These are phyloP conservation scores for Candida gigantensis DNA, from an alignment of 1,139 yeast species.

Conservation along the genomic window DNA sequence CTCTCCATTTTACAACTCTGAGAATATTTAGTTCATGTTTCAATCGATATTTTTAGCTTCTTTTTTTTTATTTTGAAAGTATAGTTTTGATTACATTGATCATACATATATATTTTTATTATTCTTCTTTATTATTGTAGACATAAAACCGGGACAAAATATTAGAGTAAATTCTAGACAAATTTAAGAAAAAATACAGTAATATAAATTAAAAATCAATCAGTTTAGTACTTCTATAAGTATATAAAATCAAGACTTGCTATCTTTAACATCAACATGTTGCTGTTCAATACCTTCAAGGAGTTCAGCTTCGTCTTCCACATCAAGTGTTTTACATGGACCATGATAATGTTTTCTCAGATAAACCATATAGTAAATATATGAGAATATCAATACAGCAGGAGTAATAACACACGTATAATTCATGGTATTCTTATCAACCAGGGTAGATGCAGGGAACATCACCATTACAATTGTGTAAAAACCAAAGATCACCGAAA, in stretches of 20 bases:
- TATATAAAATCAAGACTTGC: not conserved
- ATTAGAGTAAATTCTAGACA: too few species aligned
- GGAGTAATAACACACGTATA: constrained; percentile 35
- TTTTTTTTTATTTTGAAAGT: too few species aligned
- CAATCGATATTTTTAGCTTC: too few species aligned
- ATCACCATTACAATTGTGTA: constrained; percentile 38
- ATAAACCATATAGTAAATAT: constrained; percentile 28
- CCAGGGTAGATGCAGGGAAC: constrained; percentile 35
- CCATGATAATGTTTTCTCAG: constrained; percentile 33
- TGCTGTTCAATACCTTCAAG: constrained; percentile 7
- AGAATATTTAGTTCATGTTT: too few species aligned
- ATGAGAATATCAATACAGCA: constrained; percentile 34
- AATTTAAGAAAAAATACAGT: too few species aligned
- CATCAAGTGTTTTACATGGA: constrained; percentile 29
- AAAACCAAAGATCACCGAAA: constrained; percentile 27
- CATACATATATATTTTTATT: too few species aligned
- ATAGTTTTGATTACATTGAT: too few species aligned
- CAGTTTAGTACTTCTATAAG: not conserved
- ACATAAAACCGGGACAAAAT: too few species aligned
- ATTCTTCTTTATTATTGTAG: too few species aligned
- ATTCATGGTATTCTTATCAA: constrained; percentile 34
- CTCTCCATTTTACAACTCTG: too few species aligned
- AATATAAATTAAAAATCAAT: too few species aligned
- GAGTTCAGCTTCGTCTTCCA: constrained; percentile 6
- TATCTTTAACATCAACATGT: constrained; percentile 1